Base-by-base conservation (phyloP, 129 eudicot species). In the Heracleum sosnowskyi region DNA sequence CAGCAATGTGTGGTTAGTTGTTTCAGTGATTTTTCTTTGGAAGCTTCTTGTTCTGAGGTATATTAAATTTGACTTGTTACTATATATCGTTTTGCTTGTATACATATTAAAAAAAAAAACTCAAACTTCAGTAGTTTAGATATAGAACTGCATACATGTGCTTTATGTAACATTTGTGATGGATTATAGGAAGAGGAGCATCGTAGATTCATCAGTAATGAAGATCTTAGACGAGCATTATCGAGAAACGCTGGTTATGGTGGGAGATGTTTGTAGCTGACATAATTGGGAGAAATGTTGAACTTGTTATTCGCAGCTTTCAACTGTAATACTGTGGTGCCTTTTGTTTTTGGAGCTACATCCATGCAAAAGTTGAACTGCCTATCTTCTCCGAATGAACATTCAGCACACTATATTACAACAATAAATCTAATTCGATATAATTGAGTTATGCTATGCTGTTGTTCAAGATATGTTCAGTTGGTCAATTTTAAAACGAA, bases 21-120 rank as follows among this genome's bases (percentile, higher is more conserved):
- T 68, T 94, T 94, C 70, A 87, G 79, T 80, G 97, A 91, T 80
- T 94, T 94, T 77, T 81, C 90, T 16, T 68, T 94, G 37, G 87
- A 89, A 85, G 98, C 97, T 85, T 88, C 93, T 44, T 94, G 98
- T 80, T 86, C 85, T 34, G 96, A 94, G 98, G 98, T 93, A 80
- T 24, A 34, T 31, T 18, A 66, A 29, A n/a, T 75, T 34, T 17
- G 26, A 24, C 22, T 63, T 55, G 29, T 2, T 7, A 31, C 26
- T 37, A 26, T n/a, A n/a, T n/a, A n/a, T 51, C 33, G 7, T 18
- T 37, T 62, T 63, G 31, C 26, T 13, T 18, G 1, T 41, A 41
- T 10, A 41, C 13, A 10, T 41, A 41, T 7, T n/a, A n/a, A n/a
- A 7, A 8, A 41, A 22, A n/a, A 0, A 49, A 49, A n/a, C n/a